A percentile compares a stretch with the other conserved stretches of the same genome.
Conservation (phyloP, 495 filamentous ascomycete genomes). For the Ascodesmis nigricans region DNA sequence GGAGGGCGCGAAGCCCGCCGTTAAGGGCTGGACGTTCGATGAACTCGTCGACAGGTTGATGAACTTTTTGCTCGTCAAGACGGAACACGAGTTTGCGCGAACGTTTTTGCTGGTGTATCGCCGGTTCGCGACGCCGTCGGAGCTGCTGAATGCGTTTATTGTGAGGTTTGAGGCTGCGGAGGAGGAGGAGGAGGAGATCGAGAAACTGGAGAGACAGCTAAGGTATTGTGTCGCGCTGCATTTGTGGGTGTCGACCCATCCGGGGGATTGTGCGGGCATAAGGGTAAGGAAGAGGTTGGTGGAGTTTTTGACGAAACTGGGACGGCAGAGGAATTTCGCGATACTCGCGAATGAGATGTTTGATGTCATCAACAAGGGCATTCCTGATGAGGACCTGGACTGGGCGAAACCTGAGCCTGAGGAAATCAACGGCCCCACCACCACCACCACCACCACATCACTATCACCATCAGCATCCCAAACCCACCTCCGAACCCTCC, state of each 20-base stretch:
- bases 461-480: too few species aligned
- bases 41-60: slow-evolving; percentile 75
- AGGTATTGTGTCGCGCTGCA: slow-evolving; percentile 64
- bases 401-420: slow-evolving; percentile 52
- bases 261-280: slow-evolving; percentile 76
- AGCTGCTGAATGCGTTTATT: slow-evolving; percentile 52
- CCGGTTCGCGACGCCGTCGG: slow-evolving; percentile 65
- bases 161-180: slow-evolving; percentile 48
- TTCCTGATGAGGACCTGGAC: slow-evolving; percentile 60
- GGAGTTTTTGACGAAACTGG: slow-evolving; percentile 46
- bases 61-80: slow-evolving; percentile 55
- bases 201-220: slow-evolving; percentile 55
- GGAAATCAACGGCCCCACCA: too few species aligned
- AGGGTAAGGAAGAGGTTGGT: slow-evolving; percentile 45
- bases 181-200: slow-evolving; percentile 37
- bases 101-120: slow-evolving; percentile 89
- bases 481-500: too few species aligned
- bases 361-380: slow-evolving; percentile 37
- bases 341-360: slow-evolving; percentile 66
- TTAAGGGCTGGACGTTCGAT: slow-evolving; percentile 50
- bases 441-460: too few species aligned
- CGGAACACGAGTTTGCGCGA: slow-evolving; percentile 62
- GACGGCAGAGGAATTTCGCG: slow-evolving; percentile 51
- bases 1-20: slow-evolving; percentile 17
- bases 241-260: slow-evolving; percentile 76